A percentile compares a stretch with the other conserved stretches of the same genome.
These are phyloP conservation scores for Monilinia aucupariae DNA, from an alignment of 2,329 filamentous ascomycete genomes.

Conservation along the genomic window DNA sequence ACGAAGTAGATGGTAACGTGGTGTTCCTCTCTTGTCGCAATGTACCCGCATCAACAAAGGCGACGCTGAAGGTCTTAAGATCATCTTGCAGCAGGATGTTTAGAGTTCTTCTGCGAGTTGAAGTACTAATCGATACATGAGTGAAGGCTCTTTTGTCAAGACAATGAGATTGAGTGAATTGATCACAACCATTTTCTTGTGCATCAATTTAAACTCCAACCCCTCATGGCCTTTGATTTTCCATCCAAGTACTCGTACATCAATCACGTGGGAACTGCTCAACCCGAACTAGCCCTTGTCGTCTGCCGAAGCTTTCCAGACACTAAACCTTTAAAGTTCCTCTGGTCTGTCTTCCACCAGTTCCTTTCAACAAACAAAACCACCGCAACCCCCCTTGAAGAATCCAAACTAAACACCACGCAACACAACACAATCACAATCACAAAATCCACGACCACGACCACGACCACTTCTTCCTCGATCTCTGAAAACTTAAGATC, in stretches of 20 bases:
- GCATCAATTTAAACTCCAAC: not conserved
- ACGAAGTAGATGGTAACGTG: too few species aligned
- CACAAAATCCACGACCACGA: not conserved
- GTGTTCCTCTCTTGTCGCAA: too few species aligned
- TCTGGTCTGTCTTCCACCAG: conserved; percentile 3
- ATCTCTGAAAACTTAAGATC: conserved; percentile 8
- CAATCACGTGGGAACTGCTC: not conserved
- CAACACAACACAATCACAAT: not conserved
- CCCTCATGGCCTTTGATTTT: too few species aligned
- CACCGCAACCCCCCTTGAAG: conserved; percentile 5
- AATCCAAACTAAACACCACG: not conserved
- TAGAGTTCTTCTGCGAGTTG: too few species aligned
- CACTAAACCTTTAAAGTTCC: conserved; percentile 15
- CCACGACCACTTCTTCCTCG: not conserved
- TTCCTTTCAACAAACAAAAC: conserved; percentile 7
- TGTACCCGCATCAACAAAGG: not conserved
- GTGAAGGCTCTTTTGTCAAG: too few species aligned
- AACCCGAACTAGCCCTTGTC: not conserved
- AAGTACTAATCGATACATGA: too few species aligned
- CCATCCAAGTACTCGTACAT: not conserved
- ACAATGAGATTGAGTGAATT: too few species aligned
- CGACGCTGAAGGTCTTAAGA: too few species aligned
- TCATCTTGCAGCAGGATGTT: too few species aligned
- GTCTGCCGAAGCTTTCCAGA: conserved; percentile 10
- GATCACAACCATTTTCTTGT: not conserved